Evolutionary conservation across 345 rosid genomes (phyloP).

Genomic region (Sonneratia alba): DNA sequence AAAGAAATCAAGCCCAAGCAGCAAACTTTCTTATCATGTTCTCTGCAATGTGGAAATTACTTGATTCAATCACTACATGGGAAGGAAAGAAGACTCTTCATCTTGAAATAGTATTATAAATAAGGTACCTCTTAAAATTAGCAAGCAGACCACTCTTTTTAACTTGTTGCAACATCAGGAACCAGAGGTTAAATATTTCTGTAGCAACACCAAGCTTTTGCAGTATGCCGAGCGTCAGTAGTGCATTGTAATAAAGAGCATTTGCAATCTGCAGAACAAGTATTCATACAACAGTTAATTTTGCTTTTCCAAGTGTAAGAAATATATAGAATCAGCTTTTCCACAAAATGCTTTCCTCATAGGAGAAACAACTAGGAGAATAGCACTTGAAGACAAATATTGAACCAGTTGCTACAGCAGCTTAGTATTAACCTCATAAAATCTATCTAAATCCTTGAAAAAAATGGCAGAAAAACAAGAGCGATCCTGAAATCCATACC

Average conservation of each 20-base stretch:
- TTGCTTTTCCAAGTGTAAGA: not conserved
- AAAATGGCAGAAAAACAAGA: slow-evolving; percentile 1
- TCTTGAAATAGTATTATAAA: slow-evolving; percentile 1
- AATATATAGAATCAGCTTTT: not conserved
- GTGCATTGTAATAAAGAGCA: slow-evolving; percentile 82
- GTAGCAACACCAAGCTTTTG: slow-evolving; percentile 71
- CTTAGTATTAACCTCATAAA: not conserved
- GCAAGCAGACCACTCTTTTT: slow-evolving; percentile 69
- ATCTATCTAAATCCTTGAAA: not conserved
- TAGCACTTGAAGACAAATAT: not conserved
- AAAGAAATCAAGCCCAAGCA: slow-evolving; percentile 91
- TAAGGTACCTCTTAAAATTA: slow-evolving; percentile 71
- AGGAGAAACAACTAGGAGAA: not conserved
- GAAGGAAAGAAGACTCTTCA: not conserved
- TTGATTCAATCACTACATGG: not conserved
- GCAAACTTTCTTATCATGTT: slow-evolving; percentile 93
- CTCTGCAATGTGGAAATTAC: slow-evolving; percentile 44
- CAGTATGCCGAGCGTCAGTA: slow-evolving; percentile 66
- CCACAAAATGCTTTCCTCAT: not conserved
- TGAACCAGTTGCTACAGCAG: not conserved
- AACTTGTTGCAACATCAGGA: slow-evolving; percentile 88
- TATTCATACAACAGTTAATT: not conserved
- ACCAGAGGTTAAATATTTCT: slow-evolving; percentile 82
- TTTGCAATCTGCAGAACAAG: slow-evolving; percentile 66
- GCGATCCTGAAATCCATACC: slow-evolving; percentile 40